These are phyloP conservation scores for Drechslerella dactyloides DNA, from an alignment of 2,329 filamentous ascomycete genomes.

Conservation along the genomic window DNA sequence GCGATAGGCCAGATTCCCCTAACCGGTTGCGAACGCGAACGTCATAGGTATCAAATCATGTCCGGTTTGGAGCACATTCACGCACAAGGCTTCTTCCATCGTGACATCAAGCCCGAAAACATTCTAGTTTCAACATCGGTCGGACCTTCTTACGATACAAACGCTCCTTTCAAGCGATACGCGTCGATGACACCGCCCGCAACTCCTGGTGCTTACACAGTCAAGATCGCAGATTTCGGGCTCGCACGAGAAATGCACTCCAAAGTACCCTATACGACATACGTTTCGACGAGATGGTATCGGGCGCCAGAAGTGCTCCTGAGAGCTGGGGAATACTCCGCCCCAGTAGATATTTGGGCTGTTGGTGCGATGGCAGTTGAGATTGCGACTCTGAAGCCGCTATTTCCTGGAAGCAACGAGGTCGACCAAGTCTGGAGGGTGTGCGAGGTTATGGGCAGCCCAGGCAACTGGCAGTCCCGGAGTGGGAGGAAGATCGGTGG, in stretches of 20 bases:
- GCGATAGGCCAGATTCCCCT: background rate
- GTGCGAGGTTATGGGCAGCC: constrained; percentile 99
- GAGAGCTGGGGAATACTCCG: constrained; percentile 93
- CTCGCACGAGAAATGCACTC: constrained; percentile 97
- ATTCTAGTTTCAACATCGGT: constrained; percentile 93
- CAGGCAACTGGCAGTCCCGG: constrained; percentile 97
- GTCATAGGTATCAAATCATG: constrained; percentile 78
- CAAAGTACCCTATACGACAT: constrained; percentile 94
- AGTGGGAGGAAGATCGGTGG: constrained; percentile 83
- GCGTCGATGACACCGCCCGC: constrained; percentile 92
- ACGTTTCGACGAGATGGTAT: constrained; percentile 97
- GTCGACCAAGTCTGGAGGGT: constrained; percentile 99
- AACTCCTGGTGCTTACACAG: constrained; percentile 89
- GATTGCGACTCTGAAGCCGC: constrained; percentile 90
- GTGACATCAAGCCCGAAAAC: constrained; percentile 98
- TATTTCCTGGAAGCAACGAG: constrained; percentile 97
- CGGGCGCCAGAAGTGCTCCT: constrained; percentile 90
- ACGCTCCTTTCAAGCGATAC: constrained; percentile 87
- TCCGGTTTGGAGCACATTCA: constrained; percentile 96
- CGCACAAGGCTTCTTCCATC: constrained; percentile 95
- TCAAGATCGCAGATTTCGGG: constrained; percentile 98
- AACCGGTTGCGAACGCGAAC: constrained; percentile 26
- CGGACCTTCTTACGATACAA: constrained; percentile 71
- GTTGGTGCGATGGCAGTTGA: constrained; percentile 98
- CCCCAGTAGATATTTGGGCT: constrained; percentile 98